phyloP scores from a whole-genome alignment of 2,329 filamentous ascomycete species.

The Samsoniella hepiali region DNA sequence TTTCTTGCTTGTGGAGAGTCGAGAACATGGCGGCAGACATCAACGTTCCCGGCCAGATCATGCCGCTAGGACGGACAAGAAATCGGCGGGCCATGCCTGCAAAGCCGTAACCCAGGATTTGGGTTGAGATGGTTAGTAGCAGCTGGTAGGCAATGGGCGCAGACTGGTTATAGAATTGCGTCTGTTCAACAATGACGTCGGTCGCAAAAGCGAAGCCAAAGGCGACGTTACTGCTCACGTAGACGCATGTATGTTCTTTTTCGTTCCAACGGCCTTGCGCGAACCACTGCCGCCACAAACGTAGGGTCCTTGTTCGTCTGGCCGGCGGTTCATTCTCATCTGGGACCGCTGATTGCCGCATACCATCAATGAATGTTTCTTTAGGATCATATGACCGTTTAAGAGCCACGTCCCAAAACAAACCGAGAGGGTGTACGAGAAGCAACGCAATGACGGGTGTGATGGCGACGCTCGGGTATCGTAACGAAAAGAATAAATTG shows the following conservation, averaged over 20 bases:
- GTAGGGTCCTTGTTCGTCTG: constrained; percentile 28
- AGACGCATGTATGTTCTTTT: constrained; percentile 85
- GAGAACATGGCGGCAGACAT: constrained; percentile 89
- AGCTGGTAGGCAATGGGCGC: constrained; percentile 75
- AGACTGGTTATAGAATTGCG: constrained; percentile 82
- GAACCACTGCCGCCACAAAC: constrained; percentile 65
- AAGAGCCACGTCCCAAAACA: constrained; percentile 71
- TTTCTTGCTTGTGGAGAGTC: constrained; percentile 80
- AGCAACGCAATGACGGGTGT: constrained; percentile 84
- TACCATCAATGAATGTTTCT: constrained; percentile 51
- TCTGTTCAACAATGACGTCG: constrained; percentile 87
- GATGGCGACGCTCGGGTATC: constrained; percentile 87
- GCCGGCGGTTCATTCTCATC: constrained; percentile 22
- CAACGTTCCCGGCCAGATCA: constrained; percentile 88
- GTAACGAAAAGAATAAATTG: constrained; percentile 83
- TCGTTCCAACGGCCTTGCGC: constrained; percentile 81
- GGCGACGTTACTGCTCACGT: constrained; percentile 85
- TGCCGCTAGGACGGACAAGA: constrained; percentile 78
- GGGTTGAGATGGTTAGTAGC: constrained; percentile 78
- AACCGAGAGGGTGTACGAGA: constrained; percentile 78
- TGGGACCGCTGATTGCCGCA: constrained; percentile 26
- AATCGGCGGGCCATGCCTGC: constrained; percentile 78
- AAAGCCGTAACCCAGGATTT: constrained; percentile 83
- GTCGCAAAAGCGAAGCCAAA: constrained; percentile 89
- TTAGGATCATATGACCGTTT: constrained; percentile 57